Base-by-base conservation (phyloP, 2,329 filamentous ascomycete species). In the Exserohilum rostratum region DNA sequence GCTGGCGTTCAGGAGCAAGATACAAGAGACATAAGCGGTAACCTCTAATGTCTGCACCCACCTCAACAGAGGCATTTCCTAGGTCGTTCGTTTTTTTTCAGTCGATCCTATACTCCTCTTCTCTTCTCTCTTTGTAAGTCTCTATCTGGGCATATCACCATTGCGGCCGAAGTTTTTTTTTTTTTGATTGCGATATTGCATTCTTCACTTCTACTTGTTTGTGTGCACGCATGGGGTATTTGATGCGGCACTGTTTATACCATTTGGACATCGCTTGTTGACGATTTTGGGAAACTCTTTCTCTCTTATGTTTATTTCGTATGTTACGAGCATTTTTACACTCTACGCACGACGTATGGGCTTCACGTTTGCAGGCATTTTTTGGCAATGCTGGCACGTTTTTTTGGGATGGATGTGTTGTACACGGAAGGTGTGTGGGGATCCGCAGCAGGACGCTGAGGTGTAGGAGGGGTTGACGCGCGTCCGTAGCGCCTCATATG, bases 1-100 rank as follows among this genome's bases (percentile, higher is more conserved):
- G 61, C 66, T 57, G 72, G 72, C 67, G 72, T 73, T 73, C 59
- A 61, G 70, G 68, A 65, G 65, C 60, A 66, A 57, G 51, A 58
- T 55, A 45, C 53, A 61, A 56, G 62, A 62, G 59, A 64, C 65
- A 68, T 62, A 58, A 63, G 61, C 54, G 48, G 46, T 68, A 68
- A 71, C 53, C 54, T 64, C 56, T 73, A 73, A 73, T 73, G 69
- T 73, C 65, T 73, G 68, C 61, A 62, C 59, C 50, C 50, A 53
- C 66, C 57, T 55, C 62, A 54, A 20, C 54, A 45, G 57, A 60
- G 63, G 65, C 51, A 39, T 64, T 68, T 67, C 62, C 60, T 66
- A 70, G 43, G 58, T 53, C 59, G 33, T 65, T 46, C 57, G 50
- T 58, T 56, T 51, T 59, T 47, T 63, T 50, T 58, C 53, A 58